These are phyloP conservation scores for Penicillium sp. DNA, from an alignment of 2,329 filamentous ascomycete genomes.

Conservation along the genomic window DNA sequence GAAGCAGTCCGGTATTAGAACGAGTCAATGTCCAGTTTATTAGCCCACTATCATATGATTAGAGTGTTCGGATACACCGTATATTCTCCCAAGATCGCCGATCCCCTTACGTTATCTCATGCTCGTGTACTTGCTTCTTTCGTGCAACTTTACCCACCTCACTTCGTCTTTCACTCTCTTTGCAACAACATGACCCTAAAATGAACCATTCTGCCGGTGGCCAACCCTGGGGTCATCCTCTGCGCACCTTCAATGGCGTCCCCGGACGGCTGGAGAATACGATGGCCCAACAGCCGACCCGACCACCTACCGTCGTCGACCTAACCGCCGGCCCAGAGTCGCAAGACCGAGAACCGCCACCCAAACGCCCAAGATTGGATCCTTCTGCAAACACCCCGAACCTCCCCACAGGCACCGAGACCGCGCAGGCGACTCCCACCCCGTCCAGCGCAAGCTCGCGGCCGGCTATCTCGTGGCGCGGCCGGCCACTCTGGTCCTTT, in stretches of 20 bases:
- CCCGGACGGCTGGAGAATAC: conserved; percentile 29
- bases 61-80: not conserved
- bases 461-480: conserved; percentile 34
- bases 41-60: not conserved
- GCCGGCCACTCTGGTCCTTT: conserved; percentile 44
- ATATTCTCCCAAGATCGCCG: not conserved
- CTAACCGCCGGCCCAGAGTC: conserved; percentile 34
- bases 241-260: conserved; percentile 34
- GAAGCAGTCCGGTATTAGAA: not conserved
- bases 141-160: not conserved
- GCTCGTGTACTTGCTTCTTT: not conserved
- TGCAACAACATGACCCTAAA: conserved; percentile 39
- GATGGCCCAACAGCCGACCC: conserved; percentile 26
- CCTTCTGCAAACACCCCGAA: conserved; percentile 25
- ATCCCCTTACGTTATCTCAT: not conserved
- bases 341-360: conserved; percentile 38
- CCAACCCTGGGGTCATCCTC: conserved; percentile 41
- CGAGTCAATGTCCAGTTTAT: not conserved
- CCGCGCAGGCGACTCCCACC: conserved; percentile 7
- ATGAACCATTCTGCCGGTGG: conserved; percentile 46
- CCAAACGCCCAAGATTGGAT: conserved; percentile 42
- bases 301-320: conserved; percentile 39
- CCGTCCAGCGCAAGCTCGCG: conserved; percentile 29
- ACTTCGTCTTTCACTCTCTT: conserved; percentile 10
- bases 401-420: conserved; percentile 13